Evolutionary conservation across 192 early-diverging fungal genomes (phyloP).

Genomic region (Chytriomyces hyalinus): DNA sequence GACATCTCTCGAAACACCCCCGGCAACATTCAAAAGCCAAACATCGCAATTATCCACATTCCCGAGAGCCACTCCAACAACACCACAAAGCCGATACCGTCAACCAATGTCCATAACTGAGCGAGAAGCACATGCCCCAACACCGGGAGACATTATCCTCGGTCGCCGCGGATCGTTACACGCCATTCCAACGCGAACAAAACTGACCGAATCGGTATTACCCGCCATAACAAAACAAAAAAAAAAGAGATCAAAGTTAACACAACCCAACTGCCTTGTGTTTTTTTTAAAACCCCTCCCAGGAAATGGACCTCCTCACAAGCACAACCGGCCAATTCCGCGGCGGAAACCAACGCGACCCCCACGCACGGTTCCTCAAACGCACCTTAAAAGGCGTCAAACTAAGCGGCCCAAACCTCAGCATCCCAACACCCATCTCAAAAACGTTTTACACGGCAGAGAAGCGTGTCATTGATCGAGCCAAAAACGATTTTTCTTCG

Average conservation of each 20-base stretch:
- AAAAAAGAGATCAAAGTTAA: too few relatives aligned
- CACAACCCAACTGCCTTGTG: neutral
- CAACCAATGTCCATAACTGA: conserved; percentile 48
- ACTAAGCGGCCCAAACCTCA: conserved; percentile 4
- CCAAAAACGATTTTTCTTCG: conserved; percentile 14
- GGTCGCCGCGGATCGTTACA: conserved; percentile 21
- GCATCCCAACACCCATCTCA: conserved; percentile 11
- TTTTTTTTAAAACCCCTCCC: neutral
- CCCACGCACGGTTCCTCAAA: conserved; percentile 20
- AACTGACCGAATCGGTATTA: conserved; percentile 11
- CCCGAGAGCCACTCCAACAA: too few relatives aligned
- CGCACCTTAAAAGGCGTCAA: conserved; percentile 24
- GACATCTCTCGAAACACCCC: conserved; percentile 77
- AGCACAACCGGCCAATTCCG: conserved; percentile 36
- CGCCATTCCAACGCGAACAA: conserved; percentile 17
- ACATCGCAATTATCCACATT: too few relatives aligned
- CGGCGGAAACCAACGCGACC: conserved; percentile 20
- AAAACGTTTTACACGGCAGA: conserved; percentile 8
- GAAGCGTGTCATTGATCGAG: conserved; percentile 10
- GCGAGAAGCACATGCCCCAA: neutral
- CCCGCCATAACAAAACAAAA: neutral
- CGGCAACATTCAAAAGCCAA: too few relatives aligned
- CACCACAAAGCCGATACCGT: conserved; percentile 44
- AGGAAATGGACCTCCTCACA: conserved; percentile 33
- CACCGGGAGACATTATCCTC: conserved; percentile 18